phyloP scores from a whole-genome alignment of 148 eudicot genomes.

The Oxyria digyna region DNA sequence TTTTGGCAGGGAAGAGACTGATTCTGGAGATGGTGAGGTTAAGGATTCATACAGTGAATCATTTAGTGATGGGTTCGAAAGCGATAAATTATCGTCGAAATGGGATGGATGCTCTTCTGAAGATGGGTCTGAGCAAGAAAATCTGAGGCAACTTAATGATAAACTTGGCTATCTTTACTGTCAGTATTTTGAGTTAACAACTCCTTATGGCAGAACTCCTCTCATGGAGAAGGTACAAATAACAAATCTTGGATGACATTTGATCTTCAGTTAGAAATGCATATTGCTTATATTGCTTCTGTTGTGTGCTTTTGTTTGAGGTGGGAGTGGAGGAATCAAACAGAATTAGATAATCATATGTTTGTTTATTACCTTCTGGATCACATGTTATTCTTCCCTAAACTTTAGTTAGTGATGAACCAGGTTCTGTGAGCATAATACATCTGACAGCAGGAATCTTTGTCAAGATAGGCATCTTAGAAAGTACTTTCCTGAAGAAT shows the following conservation, averaged over 20 bases:
- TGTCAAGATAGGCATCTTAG: constrained; percentile 3
- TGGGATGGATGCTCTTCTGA: constrained; percentile 10
- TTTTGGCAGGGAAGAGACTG: constrained; percentile 6
- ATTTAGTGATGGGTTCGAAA: neutral
- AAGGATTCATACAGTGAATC: constrained; percentile 4
- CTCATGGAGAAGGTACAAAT: constrained; percentile 8
- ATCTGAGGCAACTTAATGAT: constrained; percentile 4
- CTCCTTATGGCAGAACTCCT: constrained; percentile 10
- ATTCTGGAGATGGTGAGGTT: constrained; percentile 1
- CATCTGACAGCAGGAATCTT: neutral
- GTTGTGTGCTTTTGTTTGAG: too few species aligned
- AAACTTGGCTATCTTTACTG: constrained; percentile 7
- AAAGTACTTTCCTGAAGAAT: neutral
- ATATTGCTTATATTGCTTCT: neutral
- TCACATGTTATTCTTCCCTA: neutral
- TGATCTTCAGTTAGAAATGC: too few species aligned
- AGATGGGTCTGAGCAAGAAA: constrained; percentile 9
- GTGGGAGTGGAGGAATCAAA: neutral
- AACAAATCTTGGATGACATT: too few species aligned
- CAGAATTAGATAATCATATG: neutral
- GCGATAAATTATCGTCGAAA: neutral
- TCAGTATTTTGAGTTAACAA: constrained; percentile 5
- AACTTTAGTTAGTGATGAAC: constrained; percentile 6
- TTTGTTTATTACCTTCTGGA: neutral
- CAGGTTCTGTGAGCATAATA: constrained; percentile 3